Evolutionary conservation across 495 filamentous ascomycete species (phyloP).

Genomic region (Terfezia boudieri): DNA sequence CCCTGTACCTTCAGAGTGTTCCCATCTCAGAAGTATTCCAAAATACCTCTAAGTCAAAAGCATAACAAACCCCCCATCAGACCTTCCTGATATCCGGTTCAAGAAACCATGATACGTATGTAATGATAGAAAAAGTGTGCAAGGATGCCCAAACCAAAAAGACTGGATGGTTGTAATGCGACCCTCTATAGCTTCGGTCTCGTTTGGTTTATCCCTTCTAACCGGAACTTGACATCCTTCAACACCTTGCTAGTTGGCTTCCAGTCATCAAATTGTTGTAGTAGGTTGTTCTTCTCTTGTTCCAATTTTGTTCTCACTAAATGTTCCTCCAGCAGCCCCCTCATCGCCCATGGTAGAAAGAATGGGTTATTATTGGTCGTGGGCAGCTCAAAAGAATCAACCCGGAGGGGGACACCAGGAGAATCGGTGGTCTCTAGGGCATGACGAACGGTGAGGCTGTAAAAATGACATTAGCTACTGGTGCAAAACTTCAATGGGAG

Average conservation of each 20-base stretch:
- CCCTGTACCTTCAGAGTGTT: no score
- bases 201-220: conserved; percentile 47
- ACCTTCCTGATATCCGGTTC: no score
- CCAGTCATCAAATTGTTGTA: conserved; percentile 85
- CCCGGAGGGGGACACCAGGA: conserved; percentile 28
- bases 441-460: conserved; percentile 57
- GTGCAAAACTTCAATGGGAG: background rate
- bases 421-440: conserved; percentile 62
- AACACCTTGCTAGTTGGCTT: conserved; percentile 69
- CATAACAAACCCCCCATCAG: no score
- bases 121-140: no score
- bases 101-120: no score
- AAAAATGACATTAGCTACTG: conserved; percentile 8
- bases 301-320: conserved; percentile 60
- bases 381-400: conserved; percentile 27
- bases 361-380: conserved; percentile 49
- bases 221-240: conserved; percentile 85
- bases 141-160: no score
- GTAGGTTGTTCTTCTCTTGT: conserved; percentile 52
- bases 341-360: conserved; percentile 80
- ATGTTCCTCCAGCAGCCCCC: conserved; percentile 79
- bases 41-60: no score
- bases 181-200: conserved; percentile 45
- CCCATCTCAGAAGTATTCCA: no score
- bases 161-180: no score